Evolutionary conservation across 306 rosid genomes (phyloP), one percentile per base, ranked within the genome.

Genomic region (Cucumis hystrix): DNA sequence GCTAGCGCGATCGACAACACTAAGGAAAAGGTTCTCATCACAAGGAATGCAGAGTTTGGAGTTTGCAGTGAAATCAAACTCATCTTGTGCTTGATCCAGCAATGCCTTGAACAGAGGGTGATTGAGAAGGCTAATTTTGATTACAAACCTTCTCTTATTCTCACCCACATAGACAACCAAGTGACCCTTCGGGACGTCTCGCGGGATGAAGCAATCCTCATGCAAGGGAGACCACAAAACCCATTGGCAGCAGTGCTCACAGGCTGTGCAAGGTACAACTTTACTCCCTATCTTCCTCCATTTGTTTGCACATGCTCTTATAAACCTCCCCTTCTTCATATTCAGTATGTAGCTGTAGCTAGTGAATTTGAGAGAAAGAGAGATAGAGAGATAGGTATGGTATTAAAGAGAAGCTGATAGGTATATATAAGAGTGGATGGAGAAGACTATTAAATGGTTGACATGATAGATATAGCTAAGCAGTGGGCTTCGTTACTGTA

Each of bases 141-240:
- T 91, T 1, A 92, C 98, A 83, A 83, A 91, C 83, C 99, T 89
- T 85, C 85, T 91, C 78, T 74, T 80, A 54, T 92, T 85, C 72
- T 91, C 86, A 25, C 99, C 99, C 0, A 92, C 97, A 13, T 92
- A 96, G 6, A 96, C 93, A 62, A 89, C 98, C 79, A 89, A 84
- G 84, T 96, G 99, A 74, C 99, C 97, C 87, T 85, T 92, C 35
- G 99, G 99, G 74, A 95, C 99, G 70, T 95, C 99, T 76, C 85
- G 88, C 56, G 99, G 99, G 30, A 92, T 90, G 6, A 86, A 85
- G 69, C 58, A 64, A 35, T 86, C 80, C 78, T 89, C 86, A 33
- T 87, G 86, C 37, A 83, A 20, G 60, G 82, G 71, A 37, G 82
- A 78, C 90, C 94, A 84, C 58, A 84, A 54, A 40, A 81, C 83